These are phyloP conservation scores for Hemileia vastatrix DNA, from an alignment of 1,284 basidiomycete species.

Conservation along the genomic window DNA sequence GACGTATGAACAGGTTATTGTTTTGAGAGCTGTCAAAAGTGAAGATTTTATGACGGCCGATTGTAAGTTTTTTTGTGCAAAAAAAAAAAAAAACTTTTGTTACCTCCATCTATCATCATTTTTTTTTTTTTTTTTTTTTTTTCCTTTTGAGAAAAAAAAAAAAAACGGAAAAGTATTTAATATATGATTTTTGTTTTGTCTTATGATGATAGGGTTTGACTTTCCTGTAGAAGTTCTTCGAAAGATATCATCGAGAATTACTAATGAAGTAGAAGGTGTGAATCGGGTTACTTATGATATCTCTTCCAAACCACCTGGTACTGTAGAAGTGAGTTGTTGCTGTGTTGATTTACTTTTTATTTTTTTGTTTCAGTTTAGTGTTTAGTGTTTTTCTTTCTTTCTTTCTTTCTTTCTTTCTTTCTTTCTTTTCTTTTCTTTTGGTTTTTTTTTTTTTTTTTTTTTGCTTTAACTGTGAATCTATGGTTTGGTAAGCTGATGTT, in stretches of 20 bases:
- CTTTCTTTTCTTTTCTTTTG: no score
- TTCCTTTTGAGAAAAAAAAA: no score
- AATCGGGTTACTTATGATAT: slow-evolving; percentile 71
- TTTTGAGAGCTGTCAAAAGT: slow-evolving; percentile 66
- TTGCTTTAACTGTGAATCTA: no score
- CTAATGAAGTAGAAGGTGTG: slow-evolving; percentile 89
- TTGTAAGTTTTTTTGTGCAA: slow-evolving; percentile 53
- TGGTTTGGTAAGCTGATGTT: no score
- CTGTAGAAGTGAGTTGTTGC: slow-evolving; percentile 52
- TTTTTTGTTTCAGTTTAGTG: no score
- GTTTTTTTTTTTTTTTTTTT: no score
- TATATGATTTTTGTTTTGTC: not conserved
- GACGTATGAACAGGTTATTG: slow-evolving; percentile 83
- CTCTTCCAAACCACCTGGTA: slow-evolving; percentile 90
- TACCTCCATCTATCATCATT: not conserved
- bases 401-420: no score
- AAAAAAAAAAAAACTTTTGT: not conserved
- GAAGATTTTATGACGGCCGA: slow-evolving; percentile 98
- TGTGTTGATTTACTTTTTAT: no score
- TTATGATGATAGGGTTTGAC: slow-evolving; percentile 58
- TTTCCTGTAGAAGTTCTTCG: slow-evolving; percentile 88
- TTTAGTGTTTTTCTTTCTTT: no score
- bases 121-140: not conserved
- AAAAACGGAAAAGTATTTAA: not conserved
- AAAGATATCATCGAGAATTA: slow-evolving; percentile 90